phyloP scores from a whole-genome alignment of 2,329 filamentous ascomycete species.

The Neonectria punicea region DNA sequence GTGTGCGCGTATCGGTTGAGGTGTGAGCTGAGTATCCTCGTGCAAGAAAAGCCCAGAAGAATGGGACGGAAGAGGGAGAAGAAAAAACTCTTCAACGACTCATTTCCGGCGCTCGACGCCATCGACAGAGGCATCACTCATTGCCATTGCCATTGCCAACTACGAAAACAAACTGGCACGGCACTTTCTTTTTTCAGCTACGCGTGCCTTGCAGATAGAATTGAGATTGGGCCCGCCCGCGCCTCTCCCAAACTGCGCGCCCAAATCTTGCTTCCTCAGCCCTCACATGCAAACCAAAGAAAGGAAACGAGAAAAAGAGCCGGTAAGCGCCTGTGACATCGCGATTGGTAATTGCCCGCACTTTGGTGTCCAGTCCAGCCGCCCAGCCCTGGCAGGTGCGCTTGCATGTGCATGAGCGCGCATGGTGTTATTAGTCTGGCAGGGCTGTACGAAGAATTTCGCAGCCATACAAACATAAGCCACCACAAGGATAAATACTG shows the following conservation, averaged over 20 bases:
- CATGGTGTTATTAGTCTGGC: conserved; percentile 9
- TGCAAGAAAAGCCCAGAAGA: not conserved
- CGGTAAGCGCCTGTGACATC: conserved; percentile 4
- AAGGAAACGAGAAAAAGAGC: not conserved
- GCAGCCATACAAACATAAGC: too few species aligned
- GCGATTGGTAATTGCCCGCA: not conserved
- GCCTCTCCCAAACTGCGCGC: not conserved
- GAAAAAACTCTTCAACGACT: not conserved
- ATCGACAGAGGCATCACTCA: not conserved
- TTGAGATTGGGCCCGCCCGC: conserved; percentile 18
- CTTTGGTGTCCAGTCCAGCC: conserved; percentile 1
- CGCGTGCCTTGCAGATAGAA: conserved; percentile 14
- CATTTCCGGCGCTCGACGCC: not conserved
- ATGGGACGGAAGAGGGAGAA: not conserved
- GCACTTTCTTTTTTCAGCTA: conserved; percentile 7
- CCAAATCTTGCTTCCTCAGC: not conserved
- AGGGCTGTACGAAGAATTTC: not conserved
- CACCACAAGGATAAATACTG: too few species aligned
- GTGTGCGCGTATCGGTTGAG: not conserved
- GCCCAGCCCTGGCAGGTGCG: conserved; percentile 15
- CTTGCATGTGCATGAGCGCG: conserved; percentile 15
- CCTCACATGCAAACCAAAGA: conserved; percentile 5
- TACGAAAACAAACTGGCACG: not conserved
- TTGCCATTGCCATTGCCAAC: not conserved
- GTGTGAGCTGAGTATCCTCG: not conserved